Evolutionary conservation across 2,329 filamentous ascomycete genomes (phyloP), one percentile per base, ranked within the genome.

Genomic region (Exophiala spinifera): DNA sequence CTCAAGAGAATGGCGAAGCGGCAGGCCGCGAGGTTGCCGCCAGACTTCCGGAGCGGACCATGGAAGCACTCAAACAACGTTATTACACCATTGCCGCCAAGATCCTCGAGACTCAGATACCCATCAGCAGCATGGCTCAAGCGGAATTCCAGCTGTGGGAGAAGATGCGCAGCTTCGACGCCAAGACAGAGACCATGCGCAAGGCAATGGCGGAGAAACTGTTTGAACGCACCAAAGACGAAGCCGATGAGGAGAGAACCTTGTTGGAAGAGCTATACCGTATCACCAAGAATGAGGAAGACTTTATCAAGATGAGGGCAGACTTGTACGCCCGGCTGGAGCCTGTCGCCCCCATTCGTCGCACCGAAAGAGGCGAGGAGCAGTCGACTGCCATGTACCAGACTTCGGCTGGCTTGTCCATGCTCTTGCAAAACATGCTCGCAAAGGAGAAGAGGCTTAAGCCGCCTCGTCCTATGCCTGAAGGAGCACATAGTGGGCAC

Each of bases 241-340:
- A 99, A 72, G 88, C 92, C 21, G 85, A 89, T 59, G 94, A 99
- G 70, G 94, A 99, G 72, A 88, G 95, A 64, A 87, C 89, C 31
- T 76, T 99, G 2, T 80, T 99, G 15, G 81, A 92, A 55, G 94
- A 99, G 68, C 83, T 99, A 51, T 91, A 95, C 66, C 87, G 94
- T 55, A 97, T 99, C 62, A 83, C 95, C 66, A 86, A 88, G 59
- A 85, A 91, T 56, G 89, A 91, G 61, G 88, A 94, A 63, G 85
- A 84, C 53, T 87, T 97, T 67, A 89, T 95, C 67, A 86, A 89
- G 62, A 91, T 96, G 68, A 87, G 94, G 51, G 84, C 86, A 63
- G 91, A 96, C 69, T 82, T 95, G 42, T 96, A 92, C 73, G 83
- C 84, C 60, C 83, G 92, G 49, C 84, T 99, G 10, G 92, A 96